Percentiles rank a stretch among this genome's conserved stretches.
These are phyloP conservation scores for Cerioporus squamosus DNA, from an alignment of 1,284 basidiomycete species.

Conservation along the genomic window DNA sequence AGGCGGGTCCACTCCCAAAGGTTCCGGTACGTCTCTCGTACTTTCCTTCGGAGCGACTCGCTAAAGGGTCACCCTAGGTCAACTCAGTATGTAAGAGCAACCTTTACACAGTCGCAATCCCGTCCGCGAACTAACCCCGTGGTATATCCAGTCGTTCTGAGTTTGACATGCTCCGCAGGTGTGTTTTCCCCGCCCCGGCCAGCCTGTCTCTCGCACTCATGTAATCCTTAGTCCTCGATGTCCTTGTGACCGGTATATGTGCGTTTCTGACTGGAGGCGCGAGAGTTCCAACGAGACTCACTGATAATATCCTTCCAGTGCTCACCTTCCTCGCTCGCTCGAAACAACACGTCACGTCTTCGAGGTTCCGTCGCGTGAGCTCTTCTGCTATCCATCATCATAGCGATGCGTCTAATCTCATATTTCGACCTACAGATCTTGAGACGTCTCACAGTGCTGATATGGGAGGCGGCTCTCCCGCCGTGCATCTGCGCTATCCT, in stretches of 20 bases:
- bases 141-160: slow-evolving; percentile 25
- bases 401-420: no score
- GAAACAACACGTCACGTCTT: slow-evolving; percentile 30
- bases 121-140: neutral
- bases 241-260: slow-evolving; percentile 32
- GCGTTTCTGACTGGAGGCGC: neutral
- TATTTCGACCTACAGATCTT: slow-evolving; percentile 22
- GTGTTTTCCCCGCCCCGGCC: neutral
- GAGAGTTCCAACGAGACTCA: neutral
- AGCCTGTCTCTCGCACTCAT: neutral
- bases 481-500: slow-evolving; percentile 35
- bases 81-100: slow-evolving; percentile 13
- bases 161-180: slow-evolving; percentile 32
- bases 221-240: slow-evolving; percentile 30
- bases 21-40: slow-evolving; percentile 23
- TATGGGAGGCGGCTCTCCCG: slow-evolving; percentile 38
- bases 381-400: neutral
- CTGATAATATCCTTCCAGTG: slow-evolving; percentile 17
- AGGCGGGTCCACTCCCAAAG: slow-evolving; percentile 22
- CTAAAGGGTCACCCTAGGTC: neutral
- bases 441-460: slow-evolving; percentile 28
- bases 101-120: neutral
- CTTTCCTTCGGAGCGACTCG: neutral
- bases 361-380: slow-evolving; percentile 31
- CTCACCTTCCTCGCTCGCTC: slow-evolving; percentile 33